These are phyloP conservation scores for Xylaria venustula DNA, from an alignment of 495 filamentous ascomycete species.

Conservation along the genomic window DNA sequence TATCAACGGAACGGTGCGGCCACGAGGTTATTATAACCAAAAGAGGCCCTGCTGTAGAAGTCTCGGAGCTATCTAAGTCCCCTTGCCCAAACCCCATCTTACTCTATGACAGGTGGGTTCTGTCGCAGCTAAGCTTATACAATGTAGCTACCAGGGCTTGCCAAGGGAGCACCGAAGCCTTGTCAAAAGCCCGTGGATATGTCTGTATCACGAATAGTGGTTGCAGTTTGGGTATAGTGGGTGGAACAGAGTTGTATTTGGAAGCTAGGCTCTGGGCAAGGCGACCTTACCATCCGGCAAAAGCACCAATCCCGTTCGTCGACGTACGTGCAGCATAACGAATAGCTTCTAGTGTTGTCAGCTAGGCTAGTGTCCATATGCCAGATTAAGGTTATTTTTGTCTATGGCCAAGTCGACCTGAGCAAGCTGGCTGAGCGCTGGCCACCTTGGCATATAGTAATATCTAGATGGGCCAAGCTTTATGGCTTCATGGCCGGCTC, in stretches of 20 bases:
- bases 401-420: background rate
- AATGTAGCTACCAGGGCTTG: background rate
- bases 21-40: conserved; percentile 11
- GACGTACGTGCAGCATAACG: background rate
- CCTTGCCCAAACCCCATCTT: background rate
- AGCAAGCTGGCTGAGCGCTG: background rate
- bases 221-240: background rate
- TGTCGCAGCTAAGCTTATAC: conserved; percentile 1
- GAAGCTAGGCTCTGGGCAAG: conserved; percentile 14
- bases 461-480: conserved; percentile 11
- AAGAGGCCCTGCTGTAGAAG: background rate
- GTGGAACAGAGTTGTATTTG: background rate
- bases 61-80: background rate
- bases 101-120: conserved; percentile 1
- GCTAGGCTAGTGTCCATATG: background rate
- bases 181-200: conserved; percentile 3
- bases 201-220: background rate
- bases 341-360: background rate
- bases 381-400: conserved; percentile 12
- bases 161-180: conserved; percentile 6
- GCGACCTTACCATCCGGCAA: conserved; percentile 6
- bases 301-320: conserved; percentile 9
- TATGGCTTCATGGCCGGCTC: conserved; percentile 9
- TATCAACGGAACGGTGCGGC: conserved; percentile 5
- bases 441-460: conserved; percentile 11